A percentile compares a stretch with the other conserved stretches of the same genome.
Evolutionary conservation across 345 rosid species (phyloP).

Genomic region (Brassica napus): Da-Ae NC_063445.1:53872501-53873000

Average conservation of each 20-base stretch:
- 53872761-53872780: neutral
- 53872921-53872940: neutral
- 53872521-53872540: neutral
- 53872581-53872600: neutral
- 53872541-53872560: neutral
- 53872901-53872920: neutral
- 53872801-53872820: neutral
- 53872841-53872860: neutral
- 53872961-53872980: too few relatives aligned
- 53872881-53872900: neutral
- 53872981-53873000: neutral
- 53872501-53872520: neutral
- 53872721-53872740: conserved; percentile 16
- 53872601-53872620: neutral
- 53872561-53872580: neutral
- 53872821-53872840: neutral
- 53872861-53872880: conserved; percentile 1
- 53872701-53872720: conserved; percentile 14
- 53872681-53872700: neutral
- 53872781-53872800: conserved; percentile 17
- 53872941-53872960: too few relatives aligned
- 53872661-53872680: conserved; percentile 18
- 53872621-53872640: neutral
- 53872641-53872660: conserved; percentile 15
- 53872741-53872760: neutral